Conservation (phyloP, 345 rosid species). For the Euphorbia lathyris region DNA sequence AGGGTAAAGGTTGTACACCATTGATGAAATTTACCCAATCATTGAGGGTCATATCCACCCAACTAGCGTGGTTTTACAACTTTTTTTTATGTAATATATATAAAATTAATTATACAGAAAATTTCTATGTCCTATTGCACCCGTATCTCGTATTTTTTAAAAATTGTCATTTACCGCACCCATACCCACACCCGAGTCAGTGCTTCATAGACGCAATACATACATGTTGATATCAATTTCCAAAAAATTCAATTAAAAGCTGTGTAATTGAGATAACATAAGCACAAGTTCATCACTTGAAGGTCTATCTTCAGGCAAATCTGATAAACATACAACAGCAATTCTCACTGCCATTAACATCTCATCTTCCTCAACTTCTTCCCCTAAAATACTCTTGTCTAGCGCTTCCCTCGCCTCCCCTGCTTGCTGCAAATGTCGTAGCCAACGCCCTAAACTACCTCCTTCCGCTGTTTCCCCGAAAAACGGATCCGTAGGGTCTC, state of each 20-base stretch:
- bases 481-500: slow-evolving; percentile 64
- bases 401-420: slow-evolving; percentile 84
- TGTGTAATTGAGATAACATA: slow-evolving; percentile 90
- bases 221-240: slow-evolving; percentile 6
- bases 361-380: slow-evolving; percentile 94
- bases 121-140: too few species aligned
- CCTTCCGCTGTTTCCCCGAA: slow-evolving; percentile 54
- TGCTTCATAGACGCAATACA: background rate
- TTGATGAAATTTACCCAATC: too few species aligned
- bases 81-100: too few species aligned
- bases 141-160: too few species aligned
- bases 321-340: slow-evolving; percentile 83
- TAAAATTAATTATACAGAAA: too few species aligned
- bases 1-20: too few species aligned
- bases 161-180: too few species aligned
- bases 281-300: slow-evolving; percentile 90
- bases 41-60: too few species aligned
- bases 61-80: too few species aligned
- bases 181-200: too few species aligned
- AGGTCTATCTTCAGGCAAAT: slow-evolving; percentile 83
- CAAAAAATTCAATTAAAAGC: slow-evolving; percentile 50
- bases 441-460: slow-evolving; percentile 79
- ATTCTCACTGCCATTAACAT: slow-evolving; percentile 94
- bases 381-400: slow-evolving; percentile 79
- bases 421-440: slow-evolving; percentile 74